phyloP scores from a whole-genome alignment of 1,284 basidiomycete species.

The Hemileia vastatrix region DNA sequence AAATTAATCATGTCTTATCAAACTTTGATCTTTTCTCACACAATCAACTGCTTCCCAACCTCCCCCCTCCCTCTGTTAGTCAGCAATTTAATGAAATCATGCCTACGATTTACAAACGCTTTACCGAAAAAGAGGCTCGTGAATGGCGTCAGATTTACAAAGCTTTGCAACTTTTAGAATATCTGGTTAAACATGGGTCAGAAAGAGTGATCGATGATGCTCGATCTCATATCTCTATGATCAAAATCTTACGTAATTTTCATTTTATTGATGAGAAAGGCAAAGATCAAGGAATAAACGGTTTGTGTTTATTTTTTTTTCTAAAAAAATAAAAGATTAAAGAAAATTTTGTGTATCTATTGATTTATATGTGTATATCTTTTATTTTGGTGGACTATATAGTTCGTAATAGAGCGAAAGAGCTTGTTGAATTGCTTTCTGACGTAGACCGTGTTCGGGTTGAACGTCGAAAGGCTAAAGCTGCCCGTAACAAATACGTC shows the following conservation, averaged over 20 bases:
- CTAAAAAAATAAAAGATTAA: neutral
- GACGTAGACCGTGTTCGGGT: constrained; percentile 83
- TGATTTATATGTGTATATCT: neutral
- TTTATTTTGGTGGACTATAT: constrained; percentile 13
- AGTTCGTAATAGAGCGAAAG: constrained; percentile 90
- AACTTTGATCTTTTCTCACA: neutral
- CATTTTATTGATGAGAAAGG: constrained; percentile 98
- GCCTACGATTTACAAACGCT: constrained; percentile 78
- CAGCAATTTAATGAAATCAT: constrained; percentile 99
- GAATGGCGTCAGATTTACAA: constrained; percentile 99
- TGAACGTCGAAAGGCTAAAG: constrained; percentile 85
- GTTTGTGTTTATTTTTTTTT: constrained; percentile 49
- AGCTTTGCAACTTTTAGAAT: constrained; percentile 79
- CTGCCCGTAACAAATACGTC: constrained; percentile 82
- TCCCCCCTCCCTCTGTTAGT: constrained; percentile 48
- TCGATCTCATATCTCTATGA: constrained; percentile 80
- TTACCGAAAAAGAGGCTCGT: constrained; percentile 79
- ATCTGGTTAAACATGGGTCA: constrained; percentile 94
- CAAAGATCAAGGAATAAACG: constrained; percentile 97
- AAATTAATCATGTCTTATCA: constrained; percentile 9
- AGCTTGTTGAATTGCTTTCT: constrained; percentile 74
- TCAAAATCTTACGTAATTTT: constrained; percentile 96
- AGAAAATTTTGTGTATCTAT: neutral
- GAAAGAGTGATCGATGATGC: constrained; percentile 98
- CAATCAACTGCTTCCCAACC: neutral